Base-by-base conservation (phyloP, 1,284 basidiomycete genomes). In the Malassezia psittaci region DNA sequence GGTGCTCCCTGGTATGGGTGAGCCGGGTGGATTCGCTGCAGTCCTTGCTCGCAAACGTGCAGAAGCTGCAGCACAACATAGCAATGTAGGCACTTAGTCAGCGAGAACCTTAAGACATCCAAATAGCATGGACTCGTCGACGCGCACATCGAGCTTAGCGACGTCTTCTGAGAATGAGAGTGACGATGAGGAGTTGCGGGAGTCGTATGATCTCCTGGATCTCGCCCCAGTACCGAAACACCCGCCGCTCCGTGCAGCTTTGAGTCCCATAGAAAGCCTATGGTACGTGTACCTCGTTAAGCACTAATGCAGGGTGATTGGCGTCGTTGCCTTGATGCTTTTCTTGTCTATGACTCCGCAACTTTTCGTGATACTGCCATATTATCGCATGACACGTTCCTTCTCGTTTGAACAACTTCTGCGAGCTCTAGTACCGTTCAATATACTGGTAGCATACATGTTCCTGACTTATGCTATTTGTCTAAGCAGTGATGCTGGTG, bases 381-480 rank as follows among this genome's bases (percentile, higher is more conserved):
- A 74, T 57, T 69, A 60, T 43, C 40, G 41, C 47, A 52, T 51
- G 12, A 66, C 63, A 16, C 59, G 62, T 8, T 60, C 59, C 11
- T 64, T 69, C 49, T 49, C 56, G 7, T 75, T 85, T 19, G 15
- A 16, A 8, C 83, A 87, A 58, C 81, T 93, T 29, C 65, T 89
- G 36, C 77, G 76, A 34, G 79, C 91, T 6, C 80, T 96, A 10
- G 65, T 83, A 0, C 89, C 90, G 1, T 93, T 94, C 84, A 93
- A 96, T 87, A 35, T 67, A 18, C 15, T 64, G 3, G 47, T 38
- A 2, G 21, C 35, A 13, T 51, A 40, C 29, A 63, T 72, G 47
- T 68, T 63, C 43, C 61, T 53, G 55, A 67, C 69, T 49, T 74
- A 74, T 59, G 67, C 51, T 37, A 58, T 63, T n/a, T 66, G 64